phyloP scores from a whole-genome alignment of 208 protist species.

The Crithidia mellificae region DNA sequence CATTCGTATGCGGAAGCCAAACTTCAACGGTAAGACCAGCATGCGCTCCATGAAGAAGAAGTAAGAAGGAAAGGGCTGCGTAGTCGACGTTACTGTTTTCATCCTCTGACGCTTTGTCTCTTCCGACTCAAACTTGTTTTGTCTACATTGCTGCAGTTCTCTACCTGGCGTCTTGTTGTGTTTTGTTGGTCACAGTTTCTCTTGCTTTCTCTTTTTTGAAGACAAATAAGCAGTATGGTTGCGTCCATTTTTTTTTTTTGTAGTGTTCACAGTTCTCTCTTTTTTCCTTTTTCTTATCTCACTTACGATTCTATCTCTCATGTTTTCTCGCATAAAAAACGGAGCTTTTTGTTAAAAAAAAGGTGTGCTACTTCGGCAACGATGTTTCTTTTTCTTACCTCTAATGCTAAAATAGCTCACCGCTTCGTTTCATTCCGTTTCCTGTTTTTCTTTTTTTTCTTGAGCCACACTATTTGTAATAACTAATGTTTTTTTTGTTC shows the following conservation, averaged over 20 bases:
- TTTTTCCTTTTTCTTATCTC: background rate
- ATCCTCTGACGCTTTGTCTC: background rate
- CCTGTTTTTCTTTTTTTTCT: background rate
- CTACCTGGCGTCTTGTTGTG: too few relatives aligned
- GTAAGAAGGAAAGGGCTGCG: slow-evolving; percentile 16
- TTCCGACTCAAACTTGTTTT: too few relatives aligned
- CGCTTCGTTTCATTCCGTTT: background rate
- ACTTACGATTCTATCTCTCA: background rate
- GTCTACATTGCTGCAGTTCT: too few relatives aligned
- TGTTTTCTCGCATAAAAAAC: too few relatives aligned
- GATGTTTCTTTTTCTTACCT: too few relatives aligned
- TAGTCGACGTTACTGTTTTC: background rate
- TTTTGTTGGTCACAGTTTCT: too few relatives aligned
- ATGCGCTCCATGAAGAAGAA: slow-evolving; percentile 75
- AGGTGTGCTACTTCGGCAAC: too few relatives aligned
- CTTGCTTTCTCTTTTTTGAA: slow-evolving; percentile 6
- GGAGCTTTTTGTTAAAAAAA: too few relatives aligned
- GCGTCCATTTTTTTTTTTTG: background rate
- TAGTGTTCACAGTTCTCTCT: slow-evolving; percentile 12
- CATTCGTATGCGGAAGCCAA: slow-evolving; percentile 89
- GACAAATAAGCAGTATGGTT: too few relatives aligned
- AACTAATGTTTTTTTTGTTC: background rate
- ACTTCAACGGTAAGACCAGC: slow-evolving; percentile 89
- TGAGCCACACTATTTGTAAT: background rate
- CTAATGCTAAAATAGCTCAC: too few relatives aligned